Evolutionary conservation across 768 basidiomycete species (phyloP), one percentile per base, ranked within the genome.

Genomic region (Hypsizygus marmoreus): DNA sequence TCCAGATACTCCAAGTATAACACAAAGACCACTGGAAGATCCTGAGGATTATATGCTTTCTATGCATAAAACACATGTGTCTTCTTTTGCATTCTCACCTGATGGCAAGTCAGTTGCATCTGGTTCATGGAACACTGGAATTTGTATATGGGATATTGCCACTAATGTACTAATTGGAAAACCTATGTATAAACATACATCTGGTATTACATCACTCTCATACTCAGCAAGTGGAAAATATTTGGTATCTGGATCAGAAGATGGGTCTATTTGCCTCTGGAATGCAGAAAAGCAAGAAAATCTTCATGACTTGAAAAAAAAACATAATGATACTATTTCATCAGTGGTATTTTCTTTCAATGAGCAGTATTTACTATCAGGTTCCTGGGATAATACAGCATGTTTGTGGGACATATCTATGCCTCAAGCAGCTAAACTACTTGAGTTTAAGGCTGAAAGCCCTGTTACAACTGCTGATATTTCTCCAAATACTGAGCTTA

Each of bases 301-400:
- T n/a, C 8, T 35, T 4, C 34, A 26, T 6, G 26, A 5, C 26
- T 28, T 40, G 23, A 14, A 4, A 24, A 40, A 40, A 23, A 24
- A 25, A 13, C 17, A 10, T 20, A 25, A 25, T 25, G 28, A 3
- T 40, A 20, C 23, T 12, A 40, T 9, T 25, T 25, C n/a, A 40
- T 40, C 9, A 25, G 8, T 25, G 25, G 24, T 40, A 7, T 11
- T 8, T 3, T 40, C 28, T 25, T 24, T 40, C 12, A 16, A 25
- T 16, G 14, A 40, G 12, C 20, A 25, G 9, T 16, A 40, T 40
- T 14, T 40, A 5, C 19, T 40, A 5, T 78, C 76, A 1, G 75
- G 73, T 1, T 75, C 78, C 6, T 75, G 76, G 59, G 79, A 80
- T 66, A 72, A 76, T 54, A 76, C 75, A 6, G 65, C 79, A 11